Evolutionary conservation across 2,329 filamentous ascomycete genomes (phyloP), one percentile per base, ranked within the genome.

Genomic region (Penicillium sumatraense): DNA sequence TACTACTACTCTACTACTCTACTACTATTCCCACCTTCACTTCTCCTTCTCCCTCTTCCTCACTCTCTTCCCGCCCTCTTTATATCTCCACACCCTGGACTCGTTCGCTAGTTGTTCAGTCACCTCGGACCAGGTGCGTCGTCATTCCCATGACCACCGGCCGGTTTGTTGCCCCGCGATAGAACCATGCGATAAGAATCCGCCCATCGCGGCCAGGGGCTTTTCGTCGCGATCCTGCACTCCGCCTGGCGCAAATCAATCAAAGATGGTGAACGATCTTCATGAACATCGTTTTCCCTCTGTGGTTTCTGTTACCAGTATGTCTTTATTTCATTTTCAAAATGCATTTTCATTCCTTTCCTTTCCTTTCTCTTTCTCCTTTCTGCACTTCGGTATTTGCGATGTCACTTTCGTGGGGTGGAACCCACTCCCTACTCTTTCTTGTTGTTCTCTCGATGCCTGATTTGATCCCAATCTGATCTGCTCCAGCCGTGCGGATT

Each of bases 251-350:
- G 61, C 67, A 61, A 66, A 61, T 67, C 66, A 70, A 68, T 68
- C 68, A 70, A 73, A 74, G 66, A 77, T 76, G 74, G 70, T 73
- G 68, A 70, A 71, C 72, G 66, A 68, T 63, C 72, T 72, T 66
- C 64, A 67, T 63, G 71, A 53, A 44, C 47, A 54, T 31, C 20
- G 33, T 65, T 72, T 64, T 60, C 64, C 66, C 56, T 71, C 67
- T 63, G 60, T 71, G 67, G 67, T 68, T 57, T 68, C 71, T 61
- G 63, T 68, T 58, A 72, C 67, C 57, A 72, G 74, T 76, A 71
- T 57, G 72, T 47, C 26, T 47, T 49, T 18, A 23, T 48, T 44
- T 44, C 47, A 55, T 54, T 51, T 42, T n/a, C n/a, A n/a, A n/a
- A n/a, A n/a, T n/a, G n/a, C n/a, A 27, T 57, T 52, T 38, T 14